Percentiles rank a stretch among this genome's conserved stretches.
Conservation (phyloP, 495 filamentous ascomycete genomes). For the Penicillium roqueforti region DNA sequence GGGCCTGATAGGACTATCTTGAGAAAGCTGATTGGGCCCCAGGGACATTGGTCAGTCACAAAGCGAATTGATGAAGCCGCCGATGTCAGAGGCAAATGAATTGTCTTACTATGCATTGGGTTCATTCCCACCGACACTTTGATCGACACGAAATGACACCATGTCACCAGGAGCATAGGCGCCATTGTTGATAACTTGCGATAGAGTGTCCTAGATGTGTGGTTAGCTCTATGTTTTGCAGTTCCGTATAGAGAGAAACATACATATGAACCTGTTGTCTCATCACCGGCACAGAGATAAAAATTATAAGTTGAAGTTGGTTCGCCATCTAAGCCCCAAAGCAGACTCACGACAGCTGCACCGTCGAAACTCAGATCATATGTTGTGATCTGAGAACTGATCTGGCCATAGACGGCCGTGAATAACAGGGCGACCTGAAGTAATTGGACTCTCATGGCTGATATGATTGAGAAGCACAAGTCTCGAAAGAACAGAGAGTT, state of each 20-base stretch:
- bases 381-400: slow-evolving; percentile 24
- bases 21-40: slow-evolving; percentile 51
- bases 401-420: slow-evolving; percentile 50
- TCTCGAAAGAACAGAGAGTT: neutral
- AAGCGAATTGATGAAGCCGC: neutral
- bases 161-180: slow-evolving; percentile 49
- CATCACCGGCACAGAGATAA: slow-evolving; percentile 62
- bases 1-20: slow-evolving; percentile 54
- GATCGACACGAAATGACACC: slow-evolving; percentile 48
- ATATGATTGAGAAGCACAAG: slow-evolving; percentile 6
- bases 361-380: slow-evolving; percentile 48
- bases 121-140: slow-evolving; percentile 43
- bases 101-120: slow-evolving; percentile 59
- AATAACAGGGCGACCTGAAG: slow-evolving; percentile 41
- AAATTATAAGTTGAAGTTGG: slow-evolving; percentile 56
- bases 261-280: slow-evolving; percentile 44
- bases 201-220: slow-evolving; percentile 39
- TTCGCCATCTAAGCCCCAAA: slow-evolving; percentile 21
- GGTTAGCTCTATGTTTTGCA: neutral
- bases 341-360: slow-evolving; percentile 43
- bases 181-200: slow-evolving; percentile 34
- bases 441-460: slow-evolving; percentile 36
- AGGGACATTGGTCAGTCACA: slow-evolving; percentile 6
- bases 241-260: neutral
- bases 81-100: neutral